Conservation (phyloP, 768 basidiomycete genomes). For the Leccinum subgranulosum region DNA sequence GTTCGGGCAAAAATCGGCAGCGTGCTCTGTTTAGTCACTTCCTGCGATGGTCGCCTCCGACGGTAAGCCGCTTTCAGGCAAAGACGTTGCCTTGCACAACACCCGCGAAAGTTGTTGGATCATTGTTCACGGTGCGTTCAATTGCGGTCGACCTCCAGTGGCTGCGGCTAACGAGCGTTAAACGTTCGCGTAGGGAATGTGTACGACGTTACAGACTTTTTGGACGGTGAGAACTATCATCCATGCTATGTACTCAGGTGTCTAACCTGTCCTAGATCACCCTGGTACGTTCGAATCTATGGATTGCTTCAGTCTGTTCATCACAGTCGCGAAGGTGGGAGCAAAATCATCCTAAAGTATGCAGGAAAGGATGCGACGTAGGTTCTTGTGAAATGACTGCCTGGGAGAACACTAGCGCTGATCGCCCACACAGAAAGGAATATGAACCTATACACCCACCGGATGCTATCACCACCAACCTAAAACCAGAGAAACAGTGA, state of each 20-base stretch:
- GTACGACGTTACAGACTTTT: constrained; percentile 78
- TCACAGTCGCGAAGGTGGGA: constrained; percentile 51
- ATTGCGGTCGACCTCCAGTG: not conserved
- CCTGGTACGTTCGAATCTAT: constrained; percentile 44
- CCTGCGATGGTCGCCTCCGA: constrained; percentile 11
- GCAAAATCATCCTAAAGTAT: constrained; percentile 82
- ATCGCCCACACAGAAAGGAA: constrained; percentile 48
- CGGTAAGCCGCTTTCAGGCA: constrained; percentile 36
- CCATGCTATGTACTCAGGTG: not conserved
- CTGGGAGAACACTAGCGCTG: not conserved
- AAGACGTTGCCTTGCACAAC: constrained; percentile 55
- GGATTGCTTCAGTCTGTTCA: not conserved
- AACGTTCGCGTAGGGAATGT: constrained; percentile 50
- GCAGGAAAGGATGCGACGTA: constrained; percentile 90
- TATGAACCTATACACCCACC: constrained; percentile 91
- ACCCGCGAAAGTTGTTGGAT: constrained; percentile 72
- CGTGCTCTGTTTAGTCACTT: not conserved
- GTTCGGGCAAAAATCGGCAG: not conserved
- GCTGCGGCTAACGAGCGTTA: constrained; percentile 4
- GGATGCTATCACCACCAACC: constrained; percentile 70
- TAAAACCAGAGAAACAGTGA: constrained; percentile 84
- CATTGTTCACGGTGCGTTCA: constrained; percentile 68
- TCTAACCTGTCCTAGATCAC: constrained; percentile 44
- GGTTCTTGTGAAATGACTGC: constrained; percentile 22
- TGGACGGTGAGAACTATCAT: constrained; percentile 49